Percentiles rank a stretch among this genome's conserved stretches.
These are phyloP conservation scores for Thymus mandschuricus DNA, from an alignment of 257 asterid species.

Conservation along the genomic window DNA sequence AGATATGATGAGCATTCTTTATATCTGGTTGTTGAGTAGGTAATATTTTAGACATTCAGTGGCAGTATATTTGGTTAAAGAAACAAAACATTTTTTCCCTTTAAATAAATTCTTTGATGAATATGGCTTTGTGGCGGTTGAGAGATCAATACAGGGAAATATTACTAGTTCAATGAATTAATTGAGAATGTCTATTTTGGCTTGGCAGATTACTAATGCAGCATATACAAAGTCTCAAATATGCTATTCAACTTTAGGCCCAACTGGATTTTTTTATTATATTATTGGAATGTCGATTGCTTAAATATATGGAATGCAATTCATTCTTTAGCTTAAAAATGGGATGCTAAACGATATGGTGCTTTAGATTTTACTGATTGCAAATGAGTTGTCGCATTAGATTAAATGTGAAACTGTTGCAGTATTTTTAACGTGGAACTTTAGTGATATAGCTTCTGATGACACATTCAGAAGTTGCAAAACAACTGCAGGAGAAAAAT, in stretches of 20 bases:
- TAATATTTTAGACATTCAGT: not conserved
- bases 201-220: not conserved
- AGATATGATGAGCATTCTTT: conserved; percentile 13
- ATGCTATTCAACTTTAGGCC: not conserved
- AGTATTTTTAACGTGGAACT: not conserved
- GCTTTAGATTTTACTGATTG: conserved; percentile 14
- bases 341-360: not conserved
- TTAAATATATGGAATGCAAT: not conserved
- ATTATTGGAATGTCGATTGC: not conserved
- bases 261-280: not conserved
- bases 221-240: not conserved
- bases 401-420: too few species aligned
- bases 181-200: not conserved
- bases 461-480: not conserved
- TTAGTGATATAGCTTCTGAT: not conserved
- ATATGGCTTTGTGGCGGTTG: not conserved
- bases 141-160: not conserved
- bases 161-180: not conserved
- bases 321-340: not conserved
- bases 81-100: not conserved
- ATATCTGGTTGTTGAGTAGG: conserved; percentile 1
- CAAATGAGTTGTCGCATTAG: not conserved
- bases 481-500: not conserved
- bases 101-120: not conserved
- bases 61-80: not conserved